Evolutionary conservation across 2,329 filamentous ascomycete genomes (phyloP).

Genomic region (Albifimbria verrucaria): DNA sequence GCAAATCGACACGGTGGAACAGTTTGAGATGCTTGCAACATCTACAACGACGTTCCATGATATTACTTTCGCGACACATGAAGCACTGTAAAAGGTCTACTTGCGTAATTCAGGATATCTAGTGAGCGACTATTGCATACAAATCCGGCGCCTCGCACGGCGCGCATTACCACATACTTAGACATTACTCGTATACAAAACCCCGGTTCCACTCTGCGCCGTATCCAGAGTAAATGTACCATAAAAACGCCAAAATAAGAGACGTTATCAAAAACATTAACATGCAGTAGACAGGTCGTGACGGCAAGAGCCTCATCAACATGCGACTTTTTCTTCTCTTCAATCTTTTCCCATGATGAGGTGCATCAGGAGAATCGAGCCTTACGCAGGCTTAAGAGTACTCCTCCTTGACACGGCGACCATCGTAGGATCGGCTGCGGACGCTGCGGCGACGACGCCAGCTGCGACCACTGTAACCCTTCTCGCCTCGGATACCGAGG

Average conservation of each 20-base stretch:
- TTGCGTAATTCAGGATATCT: background rate
- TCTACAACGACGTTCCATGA: no score
- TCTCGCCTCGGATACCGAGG: slow-evolving; percentile 52
- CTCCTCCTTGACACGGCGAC: slow-evolving; percentile 67
- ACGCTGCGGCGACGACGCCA: slow-evolving; percentile 29
- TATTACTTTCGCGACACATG: background rate
- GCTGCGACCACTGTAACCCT: slow-evolving; percentile 31
- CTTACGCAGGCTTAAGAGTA: slow-evolving; percentile 52
- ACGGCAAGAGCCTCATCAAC: no score
- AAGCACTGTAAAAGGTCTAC: background rate
- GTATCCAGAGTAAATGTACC: background rate
- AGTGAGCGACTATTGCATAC: background rate
- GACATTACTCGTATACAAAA: background rate
- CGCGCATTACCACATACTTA: background rate
- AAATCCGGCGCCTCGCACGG: background rate
- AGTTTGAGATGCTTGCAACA: no score
- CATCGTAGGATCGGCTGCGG: slow-evolving; percentile 36
- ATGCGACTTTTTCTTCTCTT: no score
- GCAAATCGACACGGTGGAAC: no score
- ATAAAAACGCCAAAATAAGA: background rate
- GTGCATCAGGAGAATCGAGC: background rate
- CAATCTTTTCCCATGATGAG: no score
- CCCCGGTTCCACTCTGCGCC: background rate
- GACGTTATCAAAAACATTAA: no score
- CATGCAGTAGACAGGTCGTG: no score